A percentile compares a stretch with the other conserved stretches of the same genome.
Conservation (phyloP, 805 yeast genomes). For the Cyberlindnera suaveolens region DNA sequence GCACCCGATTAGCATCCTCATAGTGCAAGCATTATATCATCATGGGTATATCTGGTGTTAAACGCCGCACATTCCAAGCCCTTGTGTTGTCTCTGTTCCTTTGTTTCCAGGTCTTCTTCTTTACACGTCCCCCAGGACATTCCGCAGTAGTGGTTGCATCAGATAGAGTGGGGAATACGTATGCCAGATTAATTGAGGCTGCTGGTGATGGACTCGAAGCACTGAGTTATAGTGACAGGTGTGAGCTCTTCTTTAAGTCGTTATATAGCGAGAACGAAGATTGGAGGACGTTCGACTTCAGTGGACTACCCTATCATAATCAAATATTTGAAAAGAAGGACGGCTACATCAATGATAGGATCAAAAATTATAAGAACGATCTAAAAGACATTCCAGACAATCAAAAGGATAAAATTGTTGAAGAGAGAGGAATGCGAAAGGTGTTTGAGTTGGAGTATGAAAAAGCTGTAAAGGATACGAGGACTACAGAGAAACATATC, state of each 20-base stretch:
- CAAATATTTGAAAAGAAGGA: slow-evolving; percentile 18
- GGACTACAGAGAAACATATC: slow-evolving; percentile 19
- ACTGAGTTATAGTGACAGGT: slow-evolving; percentile 18
- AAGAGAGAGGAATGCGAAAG: slow-evolving; percentile 10
- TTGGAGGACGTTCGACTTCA: slow-evolving; percentile 20
- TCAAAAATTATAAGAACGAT: slow-evolving; percentile 9
- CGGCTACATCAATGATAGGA: slow-evolving; percentile 9
- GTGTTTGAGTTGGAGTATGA: slow-evolving; percentile 13
- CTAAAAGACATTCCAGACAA: slow-evolving; percentile 6
- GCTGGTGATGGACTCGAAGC: neutral
- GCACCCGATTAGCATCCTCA: too few relatives aligned
- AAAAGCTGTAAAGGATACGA: slow-evolving; percentile 13
- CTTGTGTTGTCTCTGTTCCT: too few relatives aligned
- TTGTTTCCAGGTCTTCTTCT: too few relatives aligned
- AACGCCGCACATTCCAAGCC: too few relatives aligned
- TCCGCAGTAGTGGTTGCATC: too few relatives aligned
- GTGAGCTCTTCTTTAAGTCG: slow-evolving; percentile 25
- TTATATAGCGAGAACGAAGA: slow-evolving; percentile 14
- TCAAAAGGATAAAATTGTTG: slow-evolving; percentile 10
- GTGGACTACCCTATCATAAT: slow-evolving; percentile 13
- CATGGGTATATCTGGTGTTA: too few relatives aligned
- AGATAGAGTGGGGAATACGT: neutral
- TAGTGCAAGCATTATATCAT: too few relatives aligned
- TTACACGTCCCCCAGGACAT: too few relatives aligned
- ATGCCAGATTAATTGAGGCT: neutral